Evolutionary conservation across 495 filamentous ascomycete genomes (phyloP).

Genomic region (Podospora pseudopauciseta): DNA sequence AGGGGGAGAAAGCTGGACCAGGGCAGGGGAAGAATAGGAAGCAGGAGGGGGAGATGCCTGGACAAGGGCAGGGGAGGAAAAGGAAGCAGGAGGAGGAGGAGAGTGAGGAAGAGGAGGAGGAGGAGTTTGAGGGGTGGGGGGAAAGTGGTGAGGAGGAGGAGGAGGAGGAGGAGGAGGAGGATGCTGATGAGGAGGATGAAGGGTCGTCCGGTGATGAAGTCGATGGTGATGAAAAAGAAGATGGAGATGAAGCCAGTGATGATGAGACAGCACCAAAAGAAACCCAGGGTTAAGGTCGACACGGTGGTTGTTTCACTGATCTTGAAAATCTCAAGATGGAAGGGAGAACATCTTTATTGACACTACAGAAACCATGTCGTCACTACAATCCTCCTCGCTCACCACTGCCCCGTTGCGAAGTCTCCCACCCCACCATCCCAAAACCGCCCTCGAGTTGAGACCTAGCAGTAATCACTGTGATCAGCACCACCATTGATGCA

Average conservation of each 20-base stretch:
- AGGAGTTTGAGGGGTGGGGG: slow-evolving; percentile 10
- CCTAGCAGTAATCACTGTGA: slow-evolving; percentile 1
- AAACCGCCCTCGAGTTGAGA: neutral
- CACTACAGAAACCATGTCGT: neutral
- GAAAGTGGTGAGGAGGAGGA: slow-evolving; percentile 12
- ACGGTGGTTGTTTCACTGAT: neutral
- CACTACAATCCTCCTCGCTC: neutral
- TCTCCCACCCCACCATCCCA: neutral
- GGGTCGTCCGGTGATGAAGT: neutral
- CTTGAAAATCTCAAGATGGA: neutral
- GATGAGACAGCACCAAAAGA: neutral
- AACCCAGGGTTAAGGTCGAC: neutral
- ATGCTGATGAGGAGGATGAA: slow-evolving; percentile 3
- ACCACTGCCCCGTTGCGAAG: neutral
- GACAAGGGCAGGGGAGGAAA: slow-evolving; percentile 3
- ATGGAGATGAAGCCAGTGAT: neutral
- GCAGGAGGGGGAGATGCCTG: slow-evolving; percentile 6
- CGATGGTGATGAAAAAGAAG: neutral
- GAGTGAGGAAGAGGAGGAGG: slow-evolving; percentile 5
- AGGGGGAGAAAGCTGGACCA: slow-evolving; percentile 12
- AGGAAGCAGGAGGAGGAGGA: slow-evolving; percentile 8
- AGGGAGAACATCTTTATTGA: neutral
- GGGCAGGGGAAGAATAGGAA: slow-evolving; percentile 40
- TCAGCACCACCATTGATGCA: slow-evolving; percentile 3
- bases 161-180: slow-evolving; percentile 4